These are phyloP conservation scores for Pachysandra terminalis DNA, from an alignment of 164 flowering plant species.

Conservation along the genomic window DNA sequence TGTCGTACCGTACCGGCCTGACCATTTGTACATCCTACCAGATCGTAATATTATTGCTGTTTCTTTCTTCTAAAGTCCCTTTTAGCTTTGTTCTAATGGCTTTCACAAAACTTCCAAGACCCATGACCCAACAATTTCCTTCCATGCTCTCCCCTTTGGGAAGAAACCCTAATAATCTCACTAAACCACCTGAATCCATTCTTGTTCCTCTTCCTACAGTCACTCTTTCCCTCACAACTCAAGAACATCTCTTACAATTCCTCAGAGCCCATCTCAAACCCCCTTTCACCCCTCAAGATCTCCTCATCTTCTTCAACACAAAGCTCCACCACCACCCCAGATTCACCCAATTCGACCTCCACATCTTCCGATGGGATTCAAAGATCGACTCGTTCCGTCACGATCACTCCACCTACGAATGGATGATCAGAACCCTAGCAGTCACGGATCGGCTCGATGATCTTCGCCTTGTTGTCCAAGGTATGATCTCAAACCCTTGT, in stretches of 20 bases:
- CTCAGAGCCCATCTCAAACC: slow-evolving; percentile 53
- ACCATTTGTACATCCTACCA: too few species aligned
- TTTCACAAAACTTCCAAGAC: slow-evolving; percentile 20
- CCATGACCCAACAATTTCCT: slow-evolving; percentile 10
- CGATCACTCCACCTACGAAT: slow-evolving; percentile 72
- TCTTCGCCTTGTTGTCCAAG: slow-evolving; percentile 40
- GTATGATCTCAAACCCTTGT: slow-evolving; percentile 64
- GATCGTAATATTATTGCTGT: too few species aligned
- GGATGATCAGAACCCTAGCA: slow-evolving; percentile 72
- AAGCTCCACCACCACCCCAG: slow-evolving; percentile 80
- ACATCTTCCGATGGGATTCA: slow-evolving; percentile 73
- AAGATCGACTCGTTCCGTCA: slow-evolving; percentile 70
- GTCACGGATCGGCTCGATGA: slow-evolving; percentile 52
- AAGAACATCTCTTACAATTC: slow-evolving; percentile 35
- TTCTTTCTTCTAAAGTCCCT: too few species aligned
- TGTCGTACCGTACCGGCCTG: too few species aligned
- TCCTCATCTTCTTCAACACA: slow-evolving; percentile 55
- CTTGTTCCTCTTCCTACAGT: slow-evolving; percentile 35
- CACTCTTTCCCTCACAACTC: slow-evolving; percentile 40
- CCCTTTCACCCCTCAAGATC: slow-evolving; percentile 42
- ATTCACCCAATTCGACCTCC: slow-evolving; percentile 70
- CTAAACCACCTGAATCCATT: slow-evolving; percentile 20
- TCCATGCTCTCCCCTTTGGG: slow-evolving; percentile 3
- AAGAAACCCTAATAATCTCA: slow-evolving; percentile 10
- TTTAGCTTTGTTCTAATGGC: too few species aligned